phyloP scores from a whole-genome alignment of 257 asterid species.

The Petrea volubilis region DNA sequence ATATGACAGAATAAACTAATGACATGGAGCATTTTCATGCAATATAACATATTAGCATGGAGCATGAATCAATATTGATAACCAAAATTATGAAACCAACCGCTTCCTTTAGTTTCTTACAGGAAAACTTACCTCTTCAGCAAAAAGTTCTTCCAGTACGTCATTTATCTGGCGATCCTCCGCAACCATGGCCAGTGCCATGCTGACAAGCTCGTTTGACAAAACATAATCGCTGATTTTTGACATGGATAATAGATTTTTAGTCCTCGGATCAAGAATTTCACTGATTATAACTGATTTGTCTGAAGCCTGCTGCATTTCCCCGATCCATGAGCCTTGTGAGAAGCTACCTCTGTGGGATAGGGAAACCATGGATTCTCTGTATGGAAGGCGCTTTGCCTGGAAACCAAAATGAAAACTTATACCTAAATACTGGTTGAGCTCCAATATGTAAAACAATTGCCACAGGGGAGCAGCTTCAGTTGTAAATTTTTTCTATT shows the following conservation, averaged over 20 bases:
- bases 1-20: background rate
- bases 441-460: background rate
- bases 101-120: background rate
- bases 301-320: constrained; percentile 95
- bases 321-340: constrained; percentile 95
- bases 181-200: constrained; percentile 96
- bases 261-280: constrained; percentile 93
- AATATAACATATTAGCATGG: no score
- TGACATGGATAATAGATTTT: constrained; percentile 81
- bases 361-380: constrained; percentile 65
- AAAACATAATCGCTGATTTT: constrained; percentile 85
- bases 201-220: constrained; percentile 91
- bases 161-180: constrained; percentile 92
- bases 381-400: constrained; percentile 95
- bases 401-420: constrained; percentile 35
- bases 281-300: constrained; percentile 90
- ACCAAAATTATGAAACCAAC: background rate
- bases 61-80: background rate
- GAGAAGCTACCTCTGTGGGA: constrained; percentile 68
- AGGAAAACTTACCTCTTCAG: constrained; percentile 70
- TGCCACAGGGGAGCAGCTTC: constrained; percentile 1
- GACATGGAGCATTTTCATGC: no score
- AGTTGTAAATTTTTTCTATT: background rate
- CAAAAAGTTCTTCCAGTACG: constrained; percentile 86
- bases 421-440: background rate